phyloP scores from a whole-genome alignment of 805 yeast genomes.

The Saccharomycopsis selenospora region DNA sequence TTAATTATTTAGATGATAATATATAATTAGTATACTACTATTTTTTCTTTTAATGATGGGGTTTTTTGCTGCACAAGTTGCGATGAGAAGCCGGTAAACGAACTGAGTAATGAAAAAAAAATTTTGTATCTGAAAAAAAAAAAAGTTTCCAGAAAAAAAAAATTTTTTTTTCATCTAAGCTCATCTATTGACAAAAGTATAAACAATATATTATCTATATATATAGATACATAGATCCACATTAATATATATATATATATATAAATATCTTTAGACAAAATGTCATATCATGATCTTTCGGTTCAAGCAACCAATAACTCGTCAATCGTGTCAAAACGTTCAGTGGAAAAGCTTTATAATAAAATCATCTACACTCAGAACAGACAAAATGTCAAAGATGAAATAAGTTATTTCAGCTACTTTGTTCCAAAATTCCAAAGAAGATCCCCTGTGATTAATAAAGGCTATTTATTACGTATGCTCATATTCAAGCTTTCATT shows the following conservation, averaged over 20 bases:
- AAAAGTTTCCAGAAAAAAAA: too few species aligned
- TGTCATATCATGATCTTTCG: constrained; percentile 51
- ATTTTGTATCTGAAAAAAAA: too few species aligned
- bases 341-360: constrained; percentile 61
- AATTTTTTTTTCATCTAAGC: too few species aligned
- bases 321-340: constrained; percentile 74
- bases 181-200: too few species aligned
- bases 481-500: constrained; percentile 54
- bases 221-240: background rate
- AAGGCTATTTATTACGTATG: constrained; percentile 81
- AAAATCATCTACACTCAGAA: constrained; percentile 23
- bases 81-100: too few species aligned
- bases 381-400: constrained; percentile 23
- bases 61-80: too few species aligned
- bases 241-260: constrained; percentile 18
- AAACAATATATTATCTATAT: too few species aligned
- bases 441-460: constrained; percentile 71
- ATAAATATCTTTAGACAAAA: constrained; percentile 40
- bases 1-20: too few species aligned
- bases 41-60: too few species aligned
- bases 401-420: constrained; percentile 45
- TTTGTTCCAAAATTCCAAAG: constrained; percentile 62
- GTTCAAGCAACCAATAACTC: constrained; percentile 83
- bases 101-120: too few species aligned
- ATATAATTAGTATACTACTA: too few species aligned